A percentile compares a stretch with the other conserved stretches of the same genome.
phyloP scores from a whole-genome alignment of 2,329 filamentous ascomycete genomes.

The Aureobasidium pullulans region DNA sequence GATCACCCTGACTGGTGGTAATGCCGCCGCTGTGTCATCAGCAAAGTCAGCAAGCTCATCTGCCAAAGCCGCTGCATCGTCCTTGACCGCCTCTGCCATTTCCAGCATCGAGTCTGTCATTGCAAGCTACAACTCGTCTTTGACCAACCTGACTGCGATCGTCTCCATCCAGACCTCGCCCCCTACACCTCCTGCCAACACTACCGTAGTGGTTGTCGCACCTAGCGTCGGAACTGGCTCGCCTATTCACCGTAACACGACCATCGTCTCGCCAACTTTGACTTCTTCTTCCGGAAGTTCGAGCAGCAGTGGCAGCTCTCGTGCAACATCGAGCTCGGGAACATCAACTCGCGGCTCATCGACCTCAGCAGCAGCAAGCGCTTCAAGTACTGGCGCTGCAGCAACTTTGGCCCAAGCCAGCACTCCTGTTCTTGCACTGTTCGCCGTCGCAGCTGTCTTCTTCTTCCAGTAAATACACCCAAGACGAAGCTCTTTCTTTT shows the following conservation, averaged over 20 bases:
- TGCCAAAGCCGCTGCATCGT: background rate
- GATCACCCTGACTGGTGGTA: slow-evolving; percentile 38
- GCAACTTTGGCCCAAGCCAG: slow-evolving; percentile 22
- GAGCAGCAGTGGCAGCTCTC: slow-evolving; percentile 19
- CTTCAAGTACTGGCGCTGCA: slow-evolving; percentile 3
- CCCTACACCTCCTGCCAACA: slow-evolving; percentile 15
- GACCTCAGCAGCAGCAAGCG: background rate
- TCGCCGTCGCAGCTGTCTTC: slow-evolving; percentile 34
- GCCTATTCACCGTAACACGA: slow-evolving; percentile 23
- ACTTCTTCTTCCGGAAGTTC: slow-evolving; percentile 13
- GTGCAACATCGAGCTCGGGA: slow-evolving; percentile 15
- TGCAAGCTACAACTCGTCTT: slow-evolving; percentile 16
- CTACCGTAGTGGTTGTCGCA: slow-evolving; percentile 16
- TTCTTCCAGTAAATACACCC: slow-evolving; percentile 22
- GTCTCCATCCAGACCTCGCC: slow-evolving; percentile 1
- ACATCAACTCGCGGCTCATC: slow-evolving; percentile 17
- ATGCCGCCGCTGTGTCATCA: slow-evolving; percentile 20
- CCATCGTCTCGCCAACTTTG: slow-evolving; percentile 22
- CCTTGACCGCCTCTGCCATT: slow-evolving; percentile 11
- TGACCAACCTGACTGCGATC: slow-evolving; percentile 16
- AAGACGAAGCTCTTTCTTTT: background rate
- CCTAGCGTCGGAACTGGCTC: slow-evolving; percentile 20
- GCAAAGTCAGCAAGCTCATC: slow-evolving; percentile 17
- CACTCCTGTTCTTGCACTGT: slow-evolving; percentile 33
- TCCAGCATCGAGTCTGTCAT: slow-evolving; percentile 18